Percentiles rank a stretch among this genome's conserved stretches.
These are phyloP conservation scores for Terana coerulea DNA, from an alignment of 768 basidiomycete genomes.

Conservation along the genomic window DNA sequence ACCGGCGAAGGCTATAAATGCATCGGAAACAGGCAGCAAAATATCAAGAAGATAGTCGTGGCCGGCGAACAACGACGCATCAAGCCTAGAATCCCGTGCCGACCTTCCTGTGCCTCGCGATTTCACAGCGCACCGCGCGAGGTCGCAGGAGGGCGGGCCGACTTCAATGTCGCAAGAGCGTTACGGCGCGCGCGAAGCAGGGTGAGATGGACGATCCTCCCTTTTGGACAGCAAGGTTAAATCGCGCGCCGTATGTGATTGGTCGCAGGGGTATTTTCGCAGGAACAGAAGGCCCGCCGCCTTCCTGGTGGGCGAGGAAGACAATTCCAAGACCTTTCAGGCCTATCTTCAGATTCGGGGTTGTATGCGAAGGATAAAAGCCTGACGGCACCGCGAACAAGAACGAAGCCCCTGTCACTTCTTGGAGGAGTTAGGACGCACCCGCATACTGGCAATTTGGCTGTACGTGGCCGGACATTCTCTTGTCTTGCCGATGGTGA, in stretches of 20 bases:
- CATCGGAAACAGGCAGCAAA: not conserved
- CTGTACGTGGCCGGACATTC: constrained; percentile 95
- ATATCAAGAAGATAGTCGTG: not conserved
- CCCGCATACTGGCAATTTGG: constrained; percentile 93
- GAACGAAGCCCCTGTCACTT: not conserved
- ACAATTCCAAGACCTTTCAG: not conserved
- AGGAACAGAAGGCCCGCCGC: not conserved
- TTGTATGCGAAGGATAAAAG: not conserved
- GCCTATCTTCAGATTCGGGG: constrained; percentile 1
- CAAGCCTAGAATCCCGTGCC: not conserved
- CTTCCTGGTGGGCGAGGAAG: not conserved
- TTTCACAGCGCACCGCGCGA: not conserved
- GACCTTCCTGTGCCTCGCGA: not conserved
- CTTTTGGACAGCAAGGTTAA: not conserved
- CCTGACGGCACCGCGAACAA: constrained; percentile 3
- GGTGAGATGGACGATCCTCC: constrained; percentile 1
- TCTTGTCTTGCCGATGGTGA: constrained; percentile 94
- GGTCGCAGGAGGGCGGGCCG: constrained; percentile 4
- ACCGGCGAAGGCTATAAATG: not conserved
- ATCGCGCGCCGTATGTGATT: not conserved
- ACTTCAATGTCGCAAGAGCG: too few species aligned
- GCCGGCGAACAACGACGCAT: not conserved
- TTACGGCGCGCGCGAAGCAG: not conserved
- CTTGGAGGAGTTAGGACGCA: constrained; percentile 43
- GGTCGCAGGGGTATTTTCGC: not conserved